Evolutionary conservation across 2,329 filamentous ascomycete species (phyloP).

Genomic region (Colletotrichum aenigma): DNA sequence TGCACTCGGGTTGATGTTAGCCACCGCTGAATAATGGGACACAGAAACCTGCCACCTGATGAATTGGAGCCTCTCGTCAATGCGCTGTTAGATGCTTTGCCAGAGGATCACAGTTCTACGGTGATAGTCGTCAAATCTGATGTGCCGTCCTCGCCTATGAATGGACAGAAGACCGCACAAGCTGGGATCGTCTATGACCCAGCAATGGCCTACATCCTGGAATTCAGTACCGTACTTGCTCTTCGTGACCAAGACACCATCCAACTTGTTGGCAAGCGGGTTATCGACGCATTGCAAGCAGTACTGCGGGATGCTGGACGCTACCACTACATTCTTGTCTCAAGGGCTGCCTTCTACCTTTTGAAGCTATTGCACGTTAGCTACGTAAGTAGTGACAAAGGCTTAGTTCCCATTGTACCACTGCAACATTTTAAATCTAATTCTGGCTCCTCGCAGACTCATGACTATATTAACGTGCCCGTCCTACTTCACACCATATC

Average conservation of each 20-base stretch:
- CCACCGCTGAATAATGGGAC: slow-evolving; percentile 4
- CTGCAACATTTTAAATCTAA: slow-evolving; percentile 26
- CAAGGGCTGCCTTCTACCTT: slow-evolving; percentile 85
- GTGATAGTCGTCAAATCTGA: slow-evolving; percentile 92
- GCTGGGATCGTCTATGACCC: slow-evolving; percentile 79
- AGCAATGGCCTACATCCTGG: slow-evolving; percentile 85
- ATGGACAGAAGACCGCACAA: slow-evolving; percentile 58
- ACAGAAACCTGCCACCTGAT: slow-evolving; percentile 42
- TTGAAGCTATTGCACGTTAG: slow-evolving; percentile 81
- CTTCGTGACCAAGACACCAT: slow-evolving; percentile 78
- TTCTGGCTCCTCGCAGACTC: slow-evolving; percentile 59
- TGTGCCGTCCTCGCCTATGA: slow-evolving; percentile 64
- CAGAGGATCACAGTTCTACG: slow-evolving; percentile 77
- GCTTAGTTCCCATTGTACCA: background rate
- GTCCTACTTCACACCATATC: slow-evolving; percentile 92
- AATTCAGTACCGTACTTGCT: slow-evolving; percentile 83
- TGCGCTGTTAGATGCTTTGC: slow-evolving; percentile 80
- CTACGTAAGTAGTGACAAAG: slow-evolving; percentile 65
- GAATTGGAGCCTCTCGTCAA: slow-evolving; percentile 55
- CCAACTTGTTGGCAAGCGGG: slow-evolving; percentile 73
- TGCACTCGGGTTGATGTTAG: background rate
- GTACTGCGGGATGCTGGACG: slow-evolving; percentile 80
- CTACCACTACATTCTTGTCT: slow-evolving; percentile 83
- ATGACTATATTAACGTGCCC: slow-evolving; percentile 89
- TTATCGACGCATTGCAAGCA: slow-evolving; percentile 80